Base-by-base conservation (phyloP, 192 early-diverging fungal genomes). In the Pilaira anomala region DNA sequence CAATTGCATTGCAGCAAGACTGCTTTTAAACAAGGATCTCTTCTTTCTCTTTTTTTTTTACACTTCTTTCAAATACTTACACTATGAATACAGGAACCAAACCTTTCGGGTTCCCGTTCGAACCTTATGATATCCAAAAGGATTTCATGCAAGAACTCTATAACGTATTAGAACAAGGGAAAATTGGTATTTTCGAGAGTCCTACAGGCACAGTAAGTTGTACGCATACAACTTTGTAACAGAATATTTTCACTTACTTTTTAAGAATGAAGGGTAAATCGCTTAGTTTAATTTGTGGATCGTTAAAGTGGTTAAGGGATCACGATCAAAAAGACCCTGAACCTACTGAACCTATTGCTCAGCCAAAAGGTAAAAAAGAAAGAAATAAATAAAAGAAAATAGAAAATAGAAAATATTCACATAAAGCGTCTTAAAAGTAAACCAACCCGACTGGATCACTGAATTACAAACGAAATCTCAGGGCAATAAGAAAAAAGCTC, bases 181-280 rank as follows among this genome's bases (percentile, higher is more conserved):
- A 89, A 50, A 78, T 97, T 48, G 87, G 83, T 18, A 83, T 97
- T 12, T 92, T 97, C 61, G 95, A 97, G 71, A 89, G 87, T 25
- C 95, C 95, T 13, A 97, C 95, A 8, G 95, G 95, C 1, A 97
- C 95, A 1, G 88, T 87, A 67, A 50, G 74, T n/a, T n/a, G n/a
- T n/a, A n/a, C n/a, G n/a, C n/a, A n/a, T 69, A 19, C n/a, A 25
- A 69, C 4, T 14, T 28, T 58, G 6, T 30, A 14, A 36, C 26
- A 28, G 30, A 39, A 19, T 6, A 3, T 4, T 53, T 48, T 36
- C 11, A 28, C 41, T 66, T 28, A 41, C 13, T 41, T 40, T 46
- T n/a, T 29, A 8, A 44, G 7, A 9, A 21, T 62, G n/a, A n/a
- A 88, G 85, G 94, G 95, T 29, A 97, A 97, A 75, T 91, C 91